These are phyloP conservation scores for Pogostemon cablin DNA, from an alignment of 257 asterid genomes.

Conservation along the genomic window DNA sequence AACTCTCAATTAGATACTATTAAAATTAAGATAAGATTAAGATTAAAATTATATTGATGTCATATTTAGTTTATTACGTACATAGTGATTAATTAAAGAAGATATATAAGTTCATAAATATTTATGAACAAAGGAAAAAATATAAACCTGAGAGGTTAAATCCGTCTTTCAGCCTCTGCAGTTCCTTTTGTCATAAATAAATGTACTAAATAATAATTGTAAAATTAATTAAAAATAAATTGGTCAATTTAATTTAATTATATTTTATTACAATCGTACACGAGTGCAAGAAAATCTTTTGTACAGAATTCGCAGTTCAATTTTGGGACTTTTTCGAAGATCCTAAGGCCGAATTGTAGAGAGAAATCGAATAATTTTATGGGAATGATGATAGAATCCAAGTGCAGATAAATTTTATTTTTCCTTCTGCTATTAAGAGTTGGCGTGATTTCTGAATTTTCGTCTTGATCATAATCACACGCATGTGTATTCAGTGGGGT, in stretches of 20 bases:
- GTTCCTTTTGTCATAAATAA: conserved; percentile 16
- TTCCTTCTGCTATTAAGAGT: conserved; percentile 25
- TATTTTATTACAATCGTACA: conserved; percentile 36
- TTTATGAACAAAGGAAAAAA: not conserved
- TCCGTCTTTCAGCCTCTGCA: conserved; percentile 16
- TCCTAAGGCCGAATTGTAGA: conserved; percentile 38
- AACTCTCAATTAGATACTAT: too few relatives aligned
- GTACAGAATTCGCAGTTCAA: conserved; percentile 32
- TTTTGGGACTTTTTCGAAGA: conserved; percentile 41
- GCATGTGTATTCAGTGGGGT: conserved; percentile 37
- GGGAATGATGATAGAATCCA: conserved; percentile 35
- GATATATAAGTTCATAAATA: too few relatives aligned
- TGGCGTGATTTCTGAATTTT: conserved; percentile 48
- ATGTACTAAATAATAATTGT: not conserved
- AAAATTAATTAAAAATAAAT: not conserved
- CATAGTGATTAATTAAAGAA: too few relatives aligned
- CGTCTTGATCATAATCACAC: conserved; percentile 45
- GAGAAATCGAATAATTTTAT: conserved; percentile 28
- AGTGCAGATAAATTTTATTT: conserved; percentile 21
- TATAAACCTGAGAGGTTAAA: conserved; percentile 12
- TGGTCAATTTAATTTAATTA: conserved; percentile 25
- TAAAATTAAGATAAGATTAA: too few relatives aligned
- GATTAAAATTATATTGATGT: too few relatives aligned
- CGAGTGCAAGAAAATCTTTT: conserved; percentile 47
- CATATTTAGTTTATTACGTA: too few relatives aligned